phyloP scores from a whole-genome alignment of 2,329 filamentous ascomycete genomes.

The Sphaceloma murrayae region DNA sequence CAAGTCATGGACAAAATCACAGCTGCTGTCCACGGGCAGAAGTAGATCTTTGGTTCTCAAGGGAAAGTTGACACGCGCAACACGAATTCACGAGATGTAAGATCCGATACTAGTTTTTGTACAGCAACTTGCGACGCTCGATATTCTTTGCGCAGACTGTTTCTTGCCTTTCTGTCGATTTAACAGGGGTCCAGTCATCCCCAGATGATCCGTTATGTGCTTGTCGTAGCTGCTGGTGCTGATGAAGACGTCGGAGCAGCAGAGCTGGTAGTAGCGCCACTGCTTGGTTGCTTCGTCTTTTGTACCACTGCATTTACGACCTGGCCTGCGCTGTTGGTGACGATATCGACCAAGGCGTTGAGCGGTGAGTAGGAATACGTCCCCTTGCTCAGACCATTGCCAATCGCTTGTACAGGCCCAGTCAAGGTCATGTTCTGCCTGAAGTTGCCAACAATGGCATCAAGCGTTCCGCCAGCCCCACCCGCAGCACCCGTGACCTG shows the following conservation, averaged over 20 bases:
- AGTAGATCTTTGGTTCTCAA: too few species aligned
- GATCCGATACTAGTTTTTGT: too few species aligned
- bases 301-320: constrained; percentile 42
- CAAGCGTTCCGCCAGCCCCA: constrained; percentile 31
- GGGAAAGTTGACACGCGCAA: too few species aligned
- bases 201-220: background rate
- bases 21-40: too few species aligned
- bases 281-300: constrained; percentile 20
- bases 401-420: constrained; percentile 22
- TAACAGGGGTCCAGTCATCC: constrained; percentile 1
- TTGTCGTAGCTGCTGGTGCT: background rate
- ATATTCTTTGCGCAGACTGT: background rate
- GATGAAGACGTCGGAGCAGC: constrained; percentile 1
- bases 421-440: constrained; percentile 50
- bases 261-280: background rate
- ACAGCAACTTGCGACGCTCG: too few species aligned
- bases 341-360: constrained; percentile 45
- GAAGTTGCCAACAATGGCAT: constrained; percentile 47
- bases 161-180: constrained; percentile 7
- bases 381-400: constrained; percentile 39
- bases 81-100: too few species aligned
- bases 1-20: too few species aligned
- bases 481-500: constrained; percentile 43
- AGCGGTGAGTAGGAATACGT: constrained; percentile 45
- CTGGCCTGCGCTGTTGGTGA: constrained; percentile 47